Conservation (phyloP, 2,329 filamentous ascomycete species). For the Colletotrichum graminicola region DNA sequence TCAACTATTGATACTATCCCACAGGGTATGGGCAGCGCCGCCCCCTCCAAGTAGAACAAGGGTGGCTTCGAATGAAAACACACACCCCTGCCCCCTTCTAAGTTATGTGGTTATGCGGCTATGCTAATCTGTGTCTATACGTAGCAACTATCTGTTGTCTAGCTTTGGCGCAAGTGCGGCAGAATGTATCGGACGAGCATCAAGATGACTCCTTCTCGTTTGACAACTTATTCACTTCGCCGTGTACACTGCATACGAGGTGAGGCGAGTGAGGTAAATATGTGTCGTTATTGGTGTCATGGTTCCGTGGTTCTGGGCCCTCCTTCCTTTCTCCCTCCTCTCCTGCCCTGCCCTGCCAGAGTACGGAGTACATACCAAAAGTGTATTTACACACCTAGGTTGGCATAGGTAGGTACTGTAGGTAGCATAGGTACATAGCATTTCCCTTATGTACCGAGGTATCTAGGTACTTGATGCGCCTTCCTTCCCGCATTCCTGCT, state of each 20-base stretch:
- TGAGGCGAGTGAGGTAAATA: not conserved
- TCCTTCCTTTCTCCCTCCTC: not conserved
- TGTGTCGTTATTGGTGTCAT: not conserved
- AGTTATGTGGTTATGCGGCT: not conserved
- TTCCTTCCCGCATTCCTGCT: too few species aligned
- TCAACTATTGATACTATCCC: slow-evolving; percentile 4
- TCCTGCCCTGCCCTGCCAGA: not conserved
- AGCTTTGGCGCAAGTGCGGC: not conserved
- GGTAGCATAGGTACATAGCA: too few species aligned
- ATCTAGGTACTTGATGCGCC: too few species aligned
- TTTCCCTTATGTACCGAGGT: too few species aligned
- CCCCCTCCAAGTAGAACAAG: not conserved
- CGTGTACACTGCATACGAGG: not conserved
- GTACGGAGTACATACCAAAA: not conserved
- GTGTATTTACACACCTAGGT: not conserved
- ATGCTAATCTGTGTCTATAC: not conserved
- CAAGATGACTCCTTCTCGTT: not conserved
- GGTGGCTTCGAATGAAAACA: not conserved
- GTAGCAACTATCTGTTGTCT: not conserved
- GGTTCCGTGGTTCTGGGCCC: not conserved
- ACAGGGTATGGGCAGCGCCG: slow-evolving; percentile 1
- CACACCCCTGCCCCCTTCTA: not conserved
- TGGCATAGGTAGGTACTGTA: too few species aligned
- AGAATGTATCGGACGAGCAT: not conserved
- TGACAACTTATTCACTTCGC: not conserved